Evolutionary conservation across 805 yeast genomes (phyloP).

Genomic region (Cyberlindnera meyerae): DNA sequence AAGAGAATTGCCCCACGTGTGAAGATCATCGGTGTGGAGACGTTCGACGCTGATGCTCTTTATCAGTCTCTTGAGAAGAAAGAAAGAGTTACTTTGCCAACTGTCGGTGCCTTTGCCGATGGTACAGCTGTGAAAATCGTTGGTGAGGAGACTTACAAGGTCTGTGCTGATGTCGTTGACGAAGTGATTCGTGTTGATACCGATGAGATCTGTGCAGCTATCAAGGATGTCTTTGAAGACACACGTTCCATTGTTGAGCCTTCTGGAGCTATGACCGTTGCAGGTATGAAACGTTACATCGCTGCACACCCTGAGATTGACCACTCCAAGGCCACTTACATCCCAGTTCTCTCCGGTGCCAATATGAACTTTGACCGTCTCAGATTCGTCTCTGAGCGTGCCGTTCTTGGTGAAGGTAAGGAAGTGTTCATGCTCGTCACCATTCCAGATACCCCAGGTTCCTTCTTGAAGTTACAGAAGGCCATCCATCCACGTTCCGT

Average conservation of each 20-base stretch:
- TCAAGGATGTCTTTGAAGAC: conserved; percentile 93
- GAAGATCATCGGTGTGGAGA: conserved; percentile 92
- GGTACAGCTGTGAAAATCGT: conserved; percentile 92
- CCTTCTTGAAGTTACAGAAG: conserved; percentile 71
- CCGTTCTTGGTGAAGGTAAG: conserved; percentile 96
- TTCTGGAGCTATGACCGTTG: conserved; percentile 93
- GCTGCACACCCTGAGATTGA: conserved; percentile 63
- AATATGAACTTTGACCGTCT: conserved; percentile 97
- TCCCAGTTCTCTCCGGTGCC: conserved; percentile 91
- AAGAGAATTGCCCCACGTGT: conserved; percentile 98
- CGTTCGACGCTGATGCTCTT: conserved; percentile 93
- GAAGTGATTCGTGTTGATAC: conserved; percentile 82
- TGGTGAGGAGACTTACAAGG: conserved; percentile 89
- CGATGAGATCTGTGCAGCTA: conserved; percentile 95
- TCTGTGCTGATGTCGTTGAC: conserved; percentile 76
- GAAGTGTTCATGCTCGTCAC: conserved; percentile 89
- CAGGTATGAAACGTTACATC: conserved; percentile 86
- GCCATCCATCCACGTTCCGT: conserved; percentile 83
- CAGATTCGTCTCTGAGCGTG: conserved; percentile 94
- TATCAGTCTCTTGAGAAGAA: conserved; percentile 58
- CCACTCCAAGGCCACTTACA: conserved; percentile 65
- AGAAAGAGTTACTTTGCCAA: conserved; percentile 49
- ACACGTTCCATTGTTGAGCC: conserved; percentile 94
- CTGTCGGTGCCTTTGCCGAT: conserved; percentile 97
- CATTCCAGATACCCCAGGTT: conserved; percentile 91